Conservation (phyloP, 2,329 filamentous ascomycete genomes). For the Tricladium varicosporioides region DNA sequence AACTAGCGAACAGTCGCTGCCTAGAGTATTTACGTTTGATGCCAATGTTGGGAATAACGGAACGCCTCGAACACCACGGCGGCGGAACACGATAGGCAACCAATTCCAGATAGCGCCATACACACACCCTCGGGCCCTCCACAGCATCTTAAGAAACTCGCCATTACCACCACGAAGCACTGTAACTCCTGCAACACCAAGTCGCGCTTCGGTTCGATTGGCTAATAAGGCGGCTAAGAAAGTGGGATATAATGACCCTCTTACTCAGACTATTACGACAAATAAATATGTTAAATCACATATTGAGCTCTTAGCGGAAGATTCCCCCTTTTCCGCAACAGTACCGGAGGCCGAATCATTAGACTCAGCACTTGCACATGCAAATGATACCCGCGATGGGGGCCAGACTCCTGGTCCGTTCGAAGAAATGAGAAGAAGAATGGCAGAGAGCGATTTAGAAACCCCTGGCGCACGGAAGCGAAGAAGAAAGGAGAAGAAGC, state of each 20-base stretch:
- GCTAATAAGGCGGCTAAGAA: slow-evolving; percentile 46
- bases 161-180: slow-evolving; percentile 55
- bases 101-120: slow-evolving; percentile 46
- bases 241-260: slow-evolving; percentile 61
- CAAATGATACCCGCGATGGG: slow-evolving; percentile 55
- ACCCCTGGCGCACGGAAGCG: slow-evolving; percentile 43
- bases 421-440: slow-evolving; percentile 59
- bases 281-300: slow-evolving; percentile 62
- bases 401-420: slow-evolving; percentile 62
- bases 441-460: slow-evolving; percentile 43
- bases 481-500: slow-evolving; percentile 56
- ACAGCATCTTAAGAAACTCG: slow-evolving; percentile 66
- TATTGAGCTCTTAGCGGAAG: slow-evolving; percentile 60
- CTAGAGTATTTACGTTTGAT: slow-evolving; percentile 30
- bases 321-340: slow-evolving; percentile 35
- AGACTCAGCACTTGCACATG: slow-evolving; percentile 51
- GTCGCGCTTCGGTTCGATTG: slow-evolving; percentile 52
- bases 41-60: slow-evolving; percentile 19
- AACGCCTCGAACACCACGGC: slow-evolving; percentile 40
- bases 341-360: slow-evolving; percentile 38
- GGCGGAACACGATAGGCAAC: slow-evolving; percentile 36
- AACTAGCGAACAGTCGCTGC: slow-evolving; percentile 18
- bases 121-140: slow-evolving; percentile 55
- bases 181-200: slow-evolving; percentile 50
- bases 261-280: slow-evolving; percentile 63